A percentile compares a stretch with the other conserved stretches of the same genome.
phyloP scores from a whole-genome alignment of 129 eudicot species.

The Glebionis coronaria region DNA sequence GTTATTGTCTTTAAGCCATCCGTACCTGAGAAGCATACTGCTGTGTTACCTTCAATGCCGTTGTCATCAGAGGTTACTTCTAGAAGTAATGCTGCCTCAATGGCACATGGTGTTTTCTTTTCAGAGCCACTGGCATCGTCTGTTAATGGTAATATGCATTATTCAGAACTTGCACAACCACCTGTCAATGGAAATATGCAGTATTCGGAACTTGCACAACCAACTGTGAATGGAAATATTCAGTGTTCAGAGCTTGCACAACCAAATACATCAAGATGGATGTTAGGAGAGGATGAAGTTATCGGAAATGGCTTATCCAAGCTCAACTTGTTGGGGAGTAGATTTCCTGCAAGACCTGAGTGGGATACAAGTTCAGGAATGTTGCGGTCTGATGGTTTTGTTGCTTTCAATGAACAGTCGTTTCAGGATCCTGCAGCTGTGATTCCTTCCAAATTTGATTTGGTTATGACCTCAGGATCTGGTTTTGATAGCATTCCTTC shows the following conservation, averaged over 20 bases:
- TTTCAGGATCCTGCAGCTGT: conserved; percentile 36
- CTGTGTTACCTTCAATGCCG: conserved; percentile 23
- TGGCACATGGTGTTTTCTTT: conserved; percentile 37
- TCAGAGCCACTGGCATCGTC: conserved; percentile 35
- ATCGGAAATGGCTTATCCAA: conserved; percentile 42
- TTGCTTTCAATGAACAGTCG: conserved; percentile 25
- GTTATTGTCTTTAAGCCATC: conserved; percentile 86
- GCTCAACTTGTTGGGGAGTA: conserved; percentile 48
- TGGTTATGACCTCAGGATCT: conserved; percentile 41
- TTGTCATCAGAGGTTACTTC: conserved; percentile 34
- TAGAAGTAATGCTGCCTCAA: conserved; percentile 24
- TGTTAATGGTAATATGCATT: conserved; percentile 33
- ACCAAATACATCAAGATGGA: conserved; percentile 43
- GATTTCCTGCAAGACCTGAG: conserved; percentile 29
- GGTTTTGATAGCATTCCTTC: conserved; percentile 33
- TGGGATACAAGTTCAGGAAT: conserved; percentile 31
- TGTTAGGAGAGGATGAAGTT: conserved; percentile 35
- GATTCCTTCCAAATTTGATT: conserved; percentile 55
- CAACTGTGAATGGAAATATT: conserved; percentile 29
- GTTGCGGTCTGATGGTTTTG: conserved; percentile 36
- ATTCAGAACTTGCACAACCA: conserved; percentile 43
- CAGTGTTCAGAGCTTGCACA: conserved; percentile 44
- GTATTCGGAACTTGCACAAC: conserved; percentile 40
- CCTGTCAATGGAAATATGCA: conserved; percentile 32
- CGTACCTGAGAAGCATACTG: conserved; percentile 46